Base-by-base conservation (phyloP, 345 rosid species). In the Lumnitzera racemosa region DNA sequence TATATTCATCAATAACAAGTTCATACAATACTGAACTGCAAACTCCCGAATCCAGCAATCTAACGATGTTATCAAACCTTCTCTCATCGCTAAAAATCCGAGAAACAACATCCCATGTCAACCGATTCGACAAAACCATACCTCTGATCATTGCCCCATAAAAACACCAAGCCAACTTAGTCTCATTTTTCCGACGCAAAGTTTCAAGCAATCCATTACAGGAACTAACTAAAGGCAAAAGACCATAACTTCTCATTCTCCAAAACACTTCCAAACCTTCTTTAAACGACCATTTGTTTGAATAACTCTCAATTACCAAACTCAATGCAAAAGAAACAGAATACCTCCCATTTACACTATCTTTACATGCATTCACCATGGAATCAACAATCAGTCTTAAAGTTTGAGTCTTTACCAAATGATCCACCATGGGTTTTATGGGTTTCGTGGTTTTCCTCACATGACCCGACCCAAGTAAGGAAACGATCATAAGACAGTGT, bases 121-220 rank as follows among this genome's bases (percentile, higher is more conserved):
- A 59, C 49, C 46, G 75, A 80, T 83, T 76, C 11, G 72, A 65
- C 17, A n/a, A 53, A 65, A 80, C 64, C 61, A 53, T 60, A 66
- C 51, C 55, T 55, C 86, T 74, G 61, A 81, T 36, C 86, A 85
- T 81, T 27, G 80, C 75, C 57, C 83, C 66, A 49, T 70, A 81
- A 55, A 80, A 66, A 71, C 88, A 81, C 79, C 80, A 83, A 74
- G 80, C 81, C 49, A 71, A 55, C 64, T 66, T 47, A 24, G 72
- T 59, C 71, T 80, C 70, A 4, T 67, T 66, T 15, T 53, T 65
- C 54, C 76, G 67, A 56, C 15, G 63, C 25, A 87, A 54, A 74
- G 72, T 70, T 67, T 70, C 81, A 67, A 90, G 87, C 68, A 80
- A 69, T 52, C 73, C 58, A 75, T 81, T 81, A 66, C 76, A 77